phyloP scores from a whole-genome alignment of 345 rosid genomes.

The Linum usitatissimum region DNA sequence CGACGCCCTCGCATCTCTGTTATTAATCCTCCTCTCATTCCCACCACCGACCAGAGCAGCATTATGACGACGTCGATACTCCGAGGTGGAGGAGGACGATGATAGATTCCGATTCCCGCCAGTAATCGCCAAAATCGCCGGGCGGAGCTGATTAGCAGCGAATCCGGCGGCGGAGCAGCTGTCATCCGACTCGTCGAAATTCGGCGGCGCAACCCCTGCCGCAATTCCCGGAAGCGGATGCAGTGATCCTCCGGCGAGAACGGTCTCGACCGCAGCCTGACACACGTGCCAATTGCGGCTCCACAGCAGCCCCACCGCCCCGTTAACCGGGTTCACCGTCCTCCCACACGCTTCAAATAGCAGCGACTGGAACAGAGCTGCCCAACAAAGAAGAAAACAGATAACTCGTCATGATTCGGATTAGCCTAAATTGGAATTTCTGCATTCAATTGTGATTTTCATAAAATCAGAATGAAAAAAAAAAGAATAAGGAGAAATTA shows the following conservation, averaged over 20 bases:
- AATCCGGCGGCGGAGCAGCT: constrained; percentile 13
- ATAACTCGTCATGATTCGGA: neutral
- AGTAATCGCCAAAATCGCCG: neutral
- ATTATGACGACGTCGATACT: constrained; percentile 18
- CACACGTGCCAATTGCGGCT: constrained; percentile 53
- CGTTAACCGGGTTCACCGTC: constrained; percentile 50
- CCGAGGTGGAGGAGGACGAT: neutral
- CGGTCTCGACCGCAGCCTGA: constrained; percentile 42
- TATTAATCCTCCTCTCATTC: constrained; percentile 14
- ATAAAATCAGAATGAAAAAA: too few relatives aligned
- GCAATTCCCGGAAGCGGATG: constrained; percentile 26
- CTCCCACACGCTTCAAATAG: constrained; percentile 57
- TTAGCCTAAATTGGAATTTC: too few relatives aligned
- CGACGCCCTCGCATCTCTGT: constrained; percentile 21
- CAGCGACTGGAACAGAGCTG: constrained; percentile 50
- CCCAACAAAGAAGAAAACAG: neutral
- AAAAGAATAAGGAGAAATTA: too few relatives aligned
- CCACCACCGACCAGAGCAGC: constrained; percentile 21
- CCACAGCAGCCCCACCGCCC: constrained; percentile 47
- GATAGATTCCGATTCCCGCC: constrained; percentile 19
- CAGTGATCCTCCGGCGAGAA: constrained; percentile 33
- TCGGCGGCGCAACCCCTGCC: constrained; percentile 14
- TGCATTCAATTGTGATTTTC: neutral
- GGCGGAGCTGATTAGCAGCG: constrained; percentile 2
- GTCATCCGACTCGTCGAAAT: constrained; percentile 23